Base-by-base conservation (phyloP, 305 asterid genomes). In the Andrographis paniculata region DNA sequence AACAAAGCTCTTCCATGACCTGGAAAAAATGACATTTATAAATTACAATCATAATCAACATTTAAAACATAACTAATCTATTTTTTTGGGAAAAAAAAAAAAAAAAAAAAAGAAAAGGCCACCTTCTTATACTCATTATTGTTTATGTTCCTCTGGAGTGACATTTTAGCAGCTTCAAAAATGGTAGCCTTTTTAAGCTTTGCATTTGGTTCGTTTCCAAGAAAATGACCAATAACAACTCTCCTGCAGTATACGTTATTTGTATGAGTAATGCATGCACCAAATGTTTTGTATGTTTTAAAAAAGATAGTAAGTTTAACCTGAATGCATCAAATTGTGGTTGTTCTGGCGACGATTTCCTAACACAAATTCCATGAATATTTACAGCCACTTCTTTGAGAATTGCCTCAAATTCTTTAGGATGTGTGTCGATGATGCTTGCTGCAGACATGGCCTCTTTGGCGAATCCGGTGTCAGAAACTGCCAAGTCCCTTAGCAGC, bases 281-380 rank as follows among this genome's bases (percentile, higher is more conserved):
- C 67, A 36, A 16, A 53, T 23, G 33, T 56, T 11, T 30, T 22
- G 38, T 14, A 40, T 43, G 15, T 11, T 2, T 14, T 2, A 14
- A 47, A 23, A 21, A 13, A 3, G 60, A 35, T 52, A 14, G 42
- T n/a, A 47, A 33, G 58, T 51, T 40, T 46, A 62, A 91, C 99
- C 99, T 79, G 58, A 87, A 66, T 45, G 58, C 44, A 55, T 86
- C 96, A 65, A 58, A 67, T 46, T 75, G 70, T 13, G 86, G 86
- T 66, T 73, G 45, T 55, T 77, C 94, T 39, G 76, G 77, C 0
- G 95, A 91, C 42, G 93, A 83, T 71, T 70, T 91, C 37, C 75
- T 76, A 48, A 91, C 85, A 45, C 72, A 80, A 58, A 80, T 78
- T 27, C 86, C 99, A 65, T 91, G 94, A 56, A 91, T 69, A 53